Conservation (phyloP, 2,329 filamentous ascomycete species). For the Fusarium sp. region DNA sequence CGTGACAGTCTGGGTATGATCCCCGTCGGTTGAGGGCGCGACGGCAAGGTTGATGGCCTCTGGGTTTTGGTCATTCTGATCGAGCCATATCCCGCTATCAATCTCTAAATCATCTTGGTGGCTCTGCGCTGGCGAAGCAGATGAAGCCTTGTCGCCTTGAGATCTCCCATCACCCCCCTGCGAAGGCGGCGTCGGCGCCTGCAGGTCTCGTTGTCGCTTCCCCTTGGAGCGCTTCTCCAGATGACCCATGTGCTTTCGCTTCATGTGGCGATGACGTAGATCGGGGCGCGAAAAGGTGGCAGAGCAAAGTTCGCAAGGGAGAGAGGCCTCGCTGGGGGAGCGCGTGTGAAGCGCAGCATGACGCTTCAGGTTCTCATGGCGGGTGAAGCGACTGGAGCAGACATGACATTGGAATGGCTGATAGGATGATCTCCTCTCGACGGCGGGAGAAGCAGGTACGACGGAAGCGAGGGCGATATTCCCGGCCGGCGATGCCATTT, state of each 20-base stretch:
- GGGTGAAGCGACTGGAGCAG: constrained; percentile 47
- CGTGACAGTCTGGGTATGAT: background rate
- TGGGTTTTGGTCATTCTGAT: background rate
- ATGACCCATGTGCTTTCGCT: constrained; percentile 52
- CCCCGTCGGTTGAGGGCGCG: background rate
- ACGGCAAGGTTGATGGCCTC: background rate
- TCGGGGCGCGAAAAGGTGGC: constrained; percentile 56
- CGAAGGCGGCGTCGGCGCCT: constrained; percentile 16
- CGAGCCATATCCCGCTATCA: background rate
- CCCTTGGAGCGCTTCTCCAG: background rate
- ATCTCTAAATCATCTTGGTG: background rate
- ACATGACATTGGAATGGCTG: constrained; percentile 56
- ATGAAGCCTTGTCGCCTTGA: background rate
- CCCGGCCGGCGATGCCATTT: constrained; percentile 7
- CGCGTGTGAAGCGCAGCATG: constrained; percentile 54
- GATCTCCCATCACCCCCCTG: background rate
- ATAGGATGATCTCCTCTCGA: constrained; percentile 1
- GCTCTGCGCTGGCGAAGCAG: constrained; percentile 3
- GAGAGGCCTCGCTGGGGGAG: constrained; percentile 44
- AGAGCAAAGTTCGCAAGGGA: constrained; percentile 53
- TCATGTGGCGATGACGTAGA: constrained; percentile 55
- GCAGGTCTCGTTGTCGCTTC: background rate
- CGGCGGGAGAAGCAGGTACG: background rate
- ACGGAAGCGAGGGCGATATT: background rate
- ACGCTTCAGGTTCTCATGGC: constrained; percentile 49